Percentiles rank a stretch among this genome's conserved stretches.
phyloP scores from a whole-genome alignment of 73 alveolate genomes.

The Tetrahymena malaccensis region DNA sequence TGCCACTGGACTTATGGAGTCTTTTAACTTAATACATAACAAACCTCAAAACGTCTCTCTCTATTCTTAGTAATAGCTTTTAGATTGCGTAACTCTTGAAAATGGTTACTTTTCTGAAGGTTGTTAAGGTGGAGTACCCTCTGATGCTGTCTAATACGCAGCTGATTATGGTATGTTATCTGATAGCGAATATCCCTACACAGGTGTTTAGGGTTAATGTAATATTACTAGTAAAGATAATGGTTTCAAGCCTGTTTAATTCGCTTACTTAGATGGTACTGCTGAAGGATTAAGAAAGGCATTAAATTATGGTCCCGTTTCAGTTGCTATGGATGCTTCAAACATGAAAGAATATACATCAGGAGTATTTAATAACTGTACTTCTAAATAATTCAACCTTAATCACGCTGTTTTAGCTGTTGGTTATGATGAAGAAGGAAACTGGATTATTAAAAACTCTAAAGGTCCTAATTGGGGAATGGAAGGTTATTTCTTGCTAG shows the following conservation, averaged over 20 bases:
- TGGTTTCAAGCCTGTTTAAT: neutral
- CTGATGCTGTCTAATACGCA: conserved; percentile 12
- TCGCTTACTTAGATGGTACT: neutral
- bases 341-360: conserved; percentile 45
- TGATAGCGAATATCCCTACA: conserved; percentile 29
- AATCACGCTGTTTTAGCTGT: conserved; percentile 43
- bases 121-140: conserved; percentile 31
- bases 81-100: conserved; percentile 55
- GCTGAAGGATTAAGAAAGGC: conserved; percentile 25
- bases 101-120: conserved; percentile 54
- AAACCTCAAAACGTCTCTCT: neutral
- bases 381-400: conserved; percentile 38
- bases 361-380: conserved; percentile 44
- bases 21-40: conserved; percentile 22
- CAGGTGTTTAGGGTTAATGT: conserved; percentile 18
- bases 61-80: conserved; percentile 53
- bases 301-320: conserved; percentile 19
- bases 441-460: conserved; percentile 34
- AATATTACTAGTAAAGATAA: neutral
- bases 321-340: conserved; percentile 67
- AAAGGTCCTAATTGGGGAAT: conserved; percentile 28
- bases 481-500: conserved; percentile 3
- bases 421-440: conserved; percentile 19
- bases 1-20: conserved; percentile 67
- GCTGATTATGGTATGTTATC: conserved; percentile 2